Base-by-base conservation (phyloP, 2,329 filamentous ascomycete species). In the Fusarium dimerum region DNA sequence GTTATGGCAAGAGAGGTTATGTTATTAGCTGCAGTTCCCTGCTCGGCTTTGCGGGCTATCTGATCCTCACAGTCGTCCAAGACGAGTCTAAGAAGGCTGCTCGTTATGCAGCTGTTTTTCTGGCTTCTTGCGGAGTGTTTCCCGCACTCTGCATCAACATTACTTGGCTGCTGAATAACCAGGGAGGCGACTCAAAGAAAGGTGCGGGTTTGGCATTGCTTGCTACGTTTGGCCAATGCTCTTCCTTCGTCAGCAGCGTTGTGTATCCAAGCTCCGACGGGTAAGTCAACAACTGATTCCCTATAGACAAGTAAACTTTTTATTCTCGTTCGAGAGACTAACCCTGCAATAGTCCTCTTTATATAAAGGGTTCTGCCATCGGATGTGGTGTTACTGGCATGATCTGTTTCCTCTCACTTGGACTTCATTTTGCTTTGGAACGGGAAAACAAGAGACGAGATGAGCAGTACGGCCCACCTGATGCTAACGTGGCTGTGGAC, bases 131-230 rank as follows among this genome's bases (percentile, higher is more conserved):
- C 3, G 59, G 59, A 0, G 46, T 62, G 0, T 62, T 62, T 2
- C 59, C 59, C 1, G 50, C 47, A 0, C 7, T 62, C 0, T 43
- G 45, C 1, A 49, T 60, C 1, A 62, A 60, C 1, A 57, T 62
- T 0, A 62, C 59, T 0, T 62, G 59, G 59, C 5, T 62, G 0
- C 26, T 62, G 0, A 62, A 62, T 0, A 62, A 62, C 0, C 59
- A 62, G 1, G 59, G 59, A 6, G 49, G 59, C 0, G 56, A 60
- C 3, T 55, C 59, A 0, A 62, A 58, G 34, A 47, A 50, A 6
- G 59, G 59, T 0, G 48, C 47, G 1, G 56, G 59, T 0, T 40
- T 62, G 7, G 58, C 57, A 0, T 40, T 61, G 1, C 36, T 54
- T 0, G 17, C 53, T 0, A 54, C 48, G 0, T 34, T 62, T 1